These are phyloP conservation scores for Boletus eberwhitei DNA, from an alignment of 768 basidiomycete species.

Conservation along the genomic window DNA sequence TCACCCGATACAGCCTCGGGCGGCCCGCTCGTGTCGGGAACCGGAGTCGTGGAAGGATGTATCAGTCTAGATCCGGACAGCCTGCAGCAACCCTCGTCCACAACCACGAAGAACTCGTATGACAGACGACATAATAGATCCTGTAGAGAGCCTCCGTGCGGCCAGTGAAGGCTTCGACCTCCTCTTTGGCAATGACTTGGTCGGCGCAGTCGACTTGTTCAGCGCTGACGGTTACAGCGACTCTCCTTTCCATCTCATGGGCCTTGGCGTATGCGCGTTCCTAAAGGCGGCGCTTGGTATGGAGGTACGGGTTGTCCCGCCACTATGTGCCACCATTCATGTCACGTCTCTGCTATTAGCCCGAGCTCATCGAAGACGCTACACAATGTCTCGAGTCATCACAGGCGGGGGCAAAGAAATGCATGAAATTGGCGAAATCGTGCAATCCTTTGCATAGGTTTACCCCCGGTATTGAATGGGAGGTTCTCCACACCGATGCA, in stretches of 20 bases:
- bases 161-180: constrained; percentile 59
- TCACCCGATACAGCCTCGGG: no score
- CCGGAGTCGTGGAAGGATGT: background rate
- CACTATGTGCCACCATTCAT: background rate
- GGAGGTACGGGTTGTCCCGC: constrained; percentile 46
- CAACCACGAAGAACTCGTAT: background rate
- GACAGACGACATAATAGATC: constrained; percentile 17
- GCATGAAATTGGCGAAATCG: constrained; percentile 38
- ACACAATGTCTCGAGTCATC: constrained; percentile 50
- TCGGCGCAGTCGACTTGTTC: constrained; percentile 50
- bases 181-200: constrained; percentile 68
- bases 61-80: background rate
- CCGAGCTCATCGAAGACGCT: constrained; percentile 63
- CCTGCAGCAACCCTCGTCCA: background rate
- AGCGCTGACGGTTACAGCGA: constrained; percentile 26
- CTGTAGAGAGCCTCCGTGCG: constrained; percentile 28
- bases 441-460: constrained; percentile 40
- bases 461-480: constrained; percentile 68
- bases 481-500: constrained; percentile 71
- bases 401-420: constrained; percentile 59
- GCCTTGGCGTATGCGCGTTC: constrained; percentile 68
- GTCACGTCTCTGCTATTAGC: constrained; percentile 31
- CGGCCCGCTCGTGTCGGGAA: constrained; percentile 2
- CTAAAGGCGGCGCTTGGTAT: constrained; percentile 78
- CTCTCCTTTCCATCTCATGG: constrained; percentile 72